Evolutionary conservation across 2,329 filamentous ascomycete genomes (phyloP).

Genomic region (Trichoderma brevicompactum): DNA sequence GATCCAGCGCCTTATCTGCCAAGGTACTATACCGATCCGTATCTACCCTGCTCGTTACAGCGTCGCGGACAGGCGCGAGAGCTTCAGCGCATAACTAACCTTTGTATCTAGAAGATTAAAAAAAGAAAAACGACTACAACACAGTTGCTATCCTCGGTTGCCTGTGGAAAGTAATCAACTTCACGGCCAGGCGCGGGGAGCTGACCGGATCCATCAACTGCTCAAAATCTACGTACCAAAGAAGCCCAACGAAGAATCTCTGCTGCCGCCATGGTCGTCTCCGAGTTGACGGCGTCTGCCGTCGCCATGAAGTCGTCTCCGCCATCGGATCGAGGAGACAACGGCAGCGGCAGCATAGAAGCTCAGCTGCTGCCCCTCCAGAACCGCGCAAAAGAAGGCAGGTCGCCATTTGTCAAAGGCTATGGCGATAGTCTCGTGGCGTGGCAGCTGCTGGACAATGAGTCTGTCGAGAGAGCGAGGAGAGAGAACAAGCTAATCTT

Average conservation of each 20-base stretch:
- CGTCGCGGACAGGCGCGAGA: slow-evolving; percentile 4
- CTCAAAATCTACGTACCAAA: background rate
- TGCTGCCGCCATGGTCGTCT: slow-evolving; percentile 42
- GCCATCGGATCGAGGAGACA: slow-evolving; percentile 34
- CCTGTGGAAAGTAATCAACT: background rate
- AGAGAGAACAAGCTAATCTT: slow-evolving; percentile 88
- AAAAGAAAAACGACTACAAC: too few species aligned
- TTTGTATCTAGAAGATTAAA: background rate
- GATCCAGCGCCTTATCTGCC: slow-evolving; percentile 15
- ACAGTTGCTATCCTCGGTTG: background rate
- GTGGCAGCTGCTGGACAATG: slow-evolving; percentile 87
- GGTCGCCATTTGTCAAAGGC: slow-evolving; percentile 65
- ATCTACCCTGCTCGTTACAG: background rate
- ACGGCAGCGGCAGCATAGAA: slow-evolving; percentile 19
- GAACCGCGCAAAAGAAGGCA: slow-evolving; percentile 45
- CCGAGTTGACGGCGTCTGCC: slow-evolving; percentile 45
- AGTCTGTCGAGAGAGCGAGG: slow-evolving; percentile 76
- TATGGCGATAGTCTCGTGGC: slow-evolving; percentile 82
- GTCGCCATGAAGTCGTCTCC: slow-evolving; percentile 40
- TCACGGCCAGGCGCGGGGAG: slow-evolving; percentile 16
- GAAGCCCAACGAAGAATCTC: background rate
- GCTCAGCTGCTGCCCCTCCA: slow-evolving; percentile 36
- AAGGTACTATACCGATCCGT: background rate
- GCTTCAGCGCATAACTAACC: background rate
- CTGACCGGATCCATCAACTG: background rate